Evolutionary conservation across 73 alveolate species (phyloP).

Genomic region (Paramecium tetraurelia): DNA sequence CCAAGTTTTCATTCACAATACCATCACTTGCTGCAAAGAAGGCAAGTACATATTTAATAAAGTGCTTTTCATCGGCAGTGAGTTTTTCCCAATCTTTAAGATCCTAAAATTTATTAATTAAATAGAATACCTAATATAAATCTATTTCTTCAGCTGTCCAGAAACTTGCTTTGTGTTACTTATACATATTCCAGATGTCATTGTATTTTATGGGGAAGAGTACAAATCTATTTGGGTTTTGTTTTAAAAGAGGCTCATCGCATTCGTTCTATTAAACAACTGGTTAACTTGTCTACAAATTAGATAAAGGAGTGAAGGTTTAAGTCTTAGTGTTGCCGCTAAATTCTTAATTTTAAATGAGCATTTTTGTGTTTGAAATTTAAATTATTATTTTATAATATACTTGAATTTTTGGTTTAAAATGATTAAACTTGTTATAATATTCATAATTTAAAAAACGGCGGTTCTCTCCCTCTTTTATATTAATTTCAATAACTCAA

Average conservation of each 20-base stretch:
- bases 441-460: background rate
- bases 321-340: constrained; percentile 28
- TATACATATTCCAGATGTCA: constrained; percentile 97
- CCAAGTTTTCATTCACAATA: constrained; percentile 92
- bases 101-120: constrained; percentile 63
- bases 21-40: constrained; percentile 98
- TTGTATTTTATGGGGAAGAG: constrained; percentile 88
- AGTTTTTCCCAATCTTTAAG: constrained; percentile 89
- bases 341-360: background rate
- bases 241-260: constrained; percentile 78
- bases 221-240: constrained; percentile 86
- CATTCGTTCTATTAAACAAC: background rate
- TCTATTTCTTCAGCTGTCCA: constrained; percentile 98
- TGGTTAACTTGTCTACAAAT: background rate
- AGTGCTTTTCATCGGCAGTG: constrained; percentile 86
- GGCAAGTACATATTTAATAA: constrained; percentile 94
- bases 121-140: constrained; percentile 54
- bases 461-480: constrained; percentile 13
- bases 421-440: background rate
- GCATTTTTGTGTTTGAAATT: background rate
- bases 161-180: constrained; percentile 88
- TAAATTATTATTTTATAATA: background rate
- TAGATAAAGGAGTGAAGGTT: background rate
- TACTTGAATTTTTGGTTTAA: background rate
- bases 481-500: background rate